Evolutionary conservation across 2,329 filamentous ascomycete species (phyloP).

Genomic region (Xylariaceae sp.): DNA sequence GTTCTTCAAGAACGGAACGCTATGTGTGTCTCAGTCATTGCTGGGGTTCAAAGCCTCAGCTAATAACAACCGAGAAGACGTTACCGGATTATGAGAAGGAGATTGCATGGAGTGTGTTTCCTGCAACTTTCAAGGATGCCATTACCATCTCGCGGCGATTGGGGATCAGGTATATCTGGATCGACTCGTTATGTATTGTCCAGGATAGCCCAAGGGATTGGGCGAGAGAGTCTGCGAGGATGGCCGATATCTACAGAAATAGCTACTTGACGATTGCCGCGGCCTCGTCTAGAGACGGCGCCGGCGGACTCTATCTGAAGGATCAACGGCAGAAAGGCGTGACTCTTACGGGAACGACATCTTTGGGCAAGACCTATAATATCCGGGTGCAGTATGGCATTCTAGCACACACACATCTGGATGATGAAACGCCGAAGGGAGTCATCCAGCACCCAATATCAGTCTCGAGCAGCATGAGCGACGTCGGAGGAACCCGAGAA

Average conservation of each 20-base stretch:
- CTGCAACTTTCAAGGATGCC: slow-evolving; percentile 16
- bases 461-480: slow-evolving; percentile 2
- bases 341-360: slow-evolving; percentile 9
- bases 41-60: slow-evolving; percentile 10
- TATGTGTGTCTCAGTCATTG: slow-evolving; percentile 25
- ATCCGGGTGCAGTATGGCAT: slow-evolving; percentile 10
- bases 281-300: slow-evolving; percentile 1
- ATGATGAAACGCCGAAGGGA: background rate
- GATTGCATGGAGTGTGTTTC: slow-evolving; percentile 15
- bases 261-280: slow-evolving; percentile 22
- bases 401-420: background rate
- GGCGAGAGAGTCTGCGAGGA: slow-evolving; percentile 18
- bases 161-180: slow-evolving; percentile 17
- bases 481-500: background rate
- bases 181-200: too few relatives aligned
- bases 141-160: slow-evolving; percentile 16
- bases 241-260: slow-evolving; percentile 25
- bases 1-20: background rate
- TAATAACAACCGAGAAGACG: slow-evolving; percentile 5
- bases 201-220: slow-evolving; percentile 21
- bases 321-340: background rate
- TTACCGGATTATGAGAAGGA: background rate
- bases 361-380: slow-evolving; percentile 11
- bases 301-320: slow-evolving; percentile 4
- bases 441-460: slow-evolving; percentile 14